Evolutionary conservation across 345 rosid species (phyloP).

Genomic region (Kandelia obovata): DNA sequence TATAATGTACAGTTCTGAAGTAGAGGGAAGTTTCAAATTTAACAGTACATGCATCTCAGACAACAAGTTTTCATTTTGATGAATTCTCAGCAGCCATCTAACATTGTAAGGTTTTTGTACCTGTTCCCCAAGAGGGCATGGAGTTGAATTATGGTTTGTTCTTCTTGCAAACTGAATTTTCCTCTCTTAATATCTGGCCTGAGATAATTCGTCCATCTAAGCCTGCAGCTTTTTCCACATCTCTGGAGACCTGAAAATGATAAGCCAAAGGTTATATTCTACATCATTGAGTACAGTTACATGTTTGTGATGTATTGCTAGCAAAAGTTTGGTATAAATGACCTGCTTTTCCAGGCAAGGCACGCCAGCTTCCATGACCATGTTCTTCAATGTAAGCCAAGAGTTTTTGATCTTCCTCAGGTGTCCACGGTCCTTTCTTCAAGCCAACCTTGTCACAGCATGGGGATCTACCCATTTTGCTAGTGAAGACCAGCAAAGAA

Average conservation of each 20-base stretch:
- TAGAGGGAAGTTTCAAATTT: too few relatives aligned
- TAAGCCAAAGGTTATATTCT: background rate
- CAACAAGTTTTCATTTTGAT: too few relatives aligned
- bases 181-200: slow-evolving; percentile 95
- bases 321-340: background rate
- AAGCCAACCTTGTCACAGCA: slow-evolving; percentile 70
- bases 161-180: slow-evolving; percentile 84
- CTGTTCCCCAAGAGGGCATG: slow-evolving; percentile 95
- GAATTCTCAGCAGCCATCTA: background rate
- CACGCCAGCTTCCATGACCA: slow-evolving; percentile 97
- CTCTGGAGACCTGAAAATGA: slow-evolving; percentile 61
- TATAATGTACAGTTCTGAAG: too few relatives aligned
- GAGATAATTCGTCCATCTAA: slow-evolving; percentile 92
- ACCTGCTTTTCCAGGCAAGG: slow-evolving; percentile 88
- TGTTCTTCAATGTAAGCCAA: slow-evolving; percentile 83
- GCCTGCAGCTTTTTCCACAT: slow-evolving; percentile 93
- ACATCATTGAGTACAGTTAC: background rate
- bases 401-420: slow-evolving; percentile 92
- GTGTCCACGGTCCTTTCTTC: slow-evolving; percentile 98
- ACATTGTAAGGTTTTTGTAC: slow-evolving; percentile 19
- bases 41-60: too few relatives aligned
- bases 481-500: slow-evolving; percentile 18
- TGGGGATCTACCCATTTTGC: slow-evolving; percentile 20
- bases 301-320: too few relatives aligned
- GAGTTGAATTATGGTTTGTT: slow-evolving; percentile 92